Evolutionary conservation across 129 eudicot species (phyloP), one percentile per base, ranked within the genome.

Genomic region (Logfia minima): DNA sequence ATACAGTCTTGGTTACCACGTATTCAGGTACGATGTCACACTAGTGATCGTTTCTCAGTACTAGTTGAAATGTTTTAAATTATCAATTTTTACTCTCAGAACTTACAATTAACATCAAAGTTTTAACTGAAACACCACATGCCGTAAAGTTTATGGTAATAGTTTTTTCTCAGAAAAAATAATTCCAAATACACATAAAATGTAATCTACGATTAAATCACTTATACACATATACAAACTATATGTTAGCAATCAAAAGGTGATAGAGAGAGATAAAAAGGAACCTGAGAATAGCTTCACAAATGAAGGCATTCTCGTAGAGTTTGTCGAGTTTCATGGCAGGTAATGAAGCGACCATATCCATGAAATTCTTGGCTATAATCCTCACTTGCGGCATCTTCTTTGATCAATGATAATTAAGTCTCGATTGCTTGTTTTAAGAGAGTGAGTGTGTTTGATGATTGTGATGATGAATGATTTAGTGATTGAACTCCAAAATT

Each of bases 301-400:
- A 94, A 45, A 94, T 94, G 85, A 91, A 91, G 61, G 96, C 83
- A 79, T 89, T 91, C 3, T 86, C 83, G 68, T 91, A 94, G 28
- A 94, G 90, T 59, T 82, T 85, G 87, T 94, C 98, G 19, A 94
- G 96, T 71, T 94, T 94, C 66, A 89, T 43, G 24, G 93, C 93
- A 67, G 98, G 98, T 86, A 94, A 80, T 5, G 96, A 93, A 16
- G 98, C 95, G 82, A 93, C 98, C 98, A 93, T 93, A 66, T 93
- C 98, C 96, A 93, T 93, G 83, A 90, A 93, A 39, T 93, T 93
- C 84, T 85, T 90, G 0, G 98, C 96, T 16, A 93, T 90, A 4
- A 93, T 90, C 80, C 60, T 87, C 62, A 93, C 92, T 80, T 93
- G 96, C 83, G 97, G 98, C 98, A 93, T 93, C 76, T 83, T 77